Conservation (phyloP, 2,329 filamentous ascomycete genomes). For the Zalaria sp. region DNA sequence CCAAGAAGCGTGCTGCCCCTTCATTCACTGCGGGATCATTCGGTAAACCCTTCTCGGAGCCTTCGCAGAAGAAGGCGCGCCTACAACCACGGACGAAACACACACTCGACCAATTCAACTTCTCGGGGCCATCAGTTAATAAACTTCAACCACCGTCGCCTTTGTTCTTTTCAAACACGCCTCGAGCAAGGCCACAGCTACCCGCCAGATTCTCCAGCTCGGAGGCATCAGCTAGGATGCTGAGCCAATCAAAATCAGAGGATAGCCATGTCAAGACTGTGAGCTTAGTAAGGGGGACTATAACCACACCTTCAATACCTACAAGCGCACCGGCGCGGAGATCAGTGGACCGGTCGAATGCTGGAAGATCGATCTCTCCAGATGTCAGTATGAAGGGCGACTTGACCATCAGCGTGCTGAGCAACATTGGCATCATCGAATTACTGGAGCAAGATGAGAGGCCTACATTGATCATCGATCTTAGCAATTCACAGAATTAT, state of each 20-base stretch:
- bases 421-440: slow-evolving; percentile 54
- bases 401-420: slow-evolving; percentile 39
- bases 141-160: slow-evolving; percentile 28
- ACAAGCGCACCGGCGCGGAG: slow-evolving; percentile 22
- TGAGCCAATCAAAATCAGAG: slow-evolving; percentile 35
- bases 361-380: slow-evolving; percentile 35
- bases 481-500: slow-evolving; percentile 43
- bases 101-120: slow-evolving; percentile 11
- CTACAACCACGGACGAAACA: slow-evolving; percentile 8
- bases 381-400: slow-evolving; percentile 35
- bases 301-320: slow-evolving; percentile 12
- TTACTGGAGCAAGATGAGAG: slow-evolving; percentile 63
- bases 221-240: slow-evolving; percentile 44
- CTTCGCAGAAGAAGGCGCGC: slow-evolving; percentile 7
- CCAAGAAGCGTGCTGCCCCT: not conserved
- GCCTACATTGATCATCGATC: slow-evolving; percentile 62
- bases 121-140: slow-evolving; percentile 7
- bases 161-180: slow-evolving; percentile 37
- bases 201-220: slow-evolving; percentile 42
- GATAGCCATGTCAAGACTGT: slow-evolving; percentile 37
- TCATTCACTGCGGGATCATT: not conserved
- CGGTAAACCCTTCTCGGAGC: not conserved
- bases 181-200: slow-evolving; percentile 27
- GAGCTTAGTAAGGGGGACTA: slow-evolving; percentile 33
- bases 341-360: slow-evolving; percentile 38